Conservation (phyloP, 163 green algal species). For the Scenedesmus sp. region DNA sequence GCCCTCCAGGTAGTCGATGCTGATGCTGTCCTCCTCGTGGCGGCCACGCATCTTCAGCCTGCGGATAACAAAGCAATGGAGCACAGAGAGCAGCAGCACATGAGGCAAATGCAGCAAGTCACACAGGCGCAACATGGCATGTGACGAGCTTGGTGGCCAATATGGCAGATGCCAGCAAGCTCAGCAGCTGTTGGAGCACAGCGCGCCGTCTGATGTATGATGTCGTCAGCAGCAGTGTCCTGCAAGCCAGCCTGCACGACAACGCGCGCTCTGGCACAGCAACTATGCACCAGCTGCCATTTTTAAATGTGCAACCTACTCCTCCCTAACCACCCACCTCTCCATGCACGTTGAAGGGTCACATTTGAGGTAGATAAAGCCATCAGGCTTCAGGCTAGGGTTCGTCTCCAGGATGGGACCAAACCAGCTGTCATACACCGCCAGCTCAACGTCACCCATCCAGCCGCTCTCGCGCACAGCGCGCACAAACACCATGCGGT, state of each 20-base stretch:
- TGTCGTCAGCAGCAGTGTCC: neutral
- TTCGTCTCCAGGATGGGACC: conserved; percentile 69
- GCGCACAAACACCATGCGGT: conserved; percentile 98
- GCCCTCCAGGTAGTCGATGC: conserved; percentile 85
- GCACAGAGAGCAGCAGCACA: neutral
- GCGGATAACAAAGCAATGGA: neutral
- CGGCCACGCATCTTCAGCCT: conserved; percentile 75
- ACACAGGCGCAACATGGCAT: neutral
- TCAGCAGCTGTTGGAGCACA: neutral
- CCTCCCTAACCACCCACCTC: conserved; percentile 29
- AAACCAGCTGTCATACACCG: conserved; percentile 56
- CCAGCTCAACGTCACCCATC: conserved; percentile 87
- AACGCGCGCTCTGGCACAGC: too few relatives aligned
- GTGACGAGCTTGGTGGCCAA: neutral
- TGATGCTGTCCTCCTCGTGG: conserved; percentile 80
- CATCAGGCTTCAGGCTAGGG: conserved; percentile 91
- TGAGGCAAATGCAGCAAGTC: neutral
- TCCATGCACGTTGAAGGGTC: conserved; percentile 85
- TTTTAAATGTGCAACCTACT: neutral
- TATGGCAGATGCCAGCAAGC: neutral
- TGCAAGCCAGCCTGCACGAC: neutral
- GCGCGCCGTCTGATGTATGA: too few relatives aligned
- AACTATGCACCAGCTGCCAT: too few relatives aligned
- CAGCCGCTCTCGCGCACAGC: conserved; percentile 86
- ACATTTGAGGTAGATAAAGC: conserved; percentile 96